Evolutionary conservation across 768 basidiomycete species (phyloP).

Genomic region (Tubosaeta sp.): DNA sequence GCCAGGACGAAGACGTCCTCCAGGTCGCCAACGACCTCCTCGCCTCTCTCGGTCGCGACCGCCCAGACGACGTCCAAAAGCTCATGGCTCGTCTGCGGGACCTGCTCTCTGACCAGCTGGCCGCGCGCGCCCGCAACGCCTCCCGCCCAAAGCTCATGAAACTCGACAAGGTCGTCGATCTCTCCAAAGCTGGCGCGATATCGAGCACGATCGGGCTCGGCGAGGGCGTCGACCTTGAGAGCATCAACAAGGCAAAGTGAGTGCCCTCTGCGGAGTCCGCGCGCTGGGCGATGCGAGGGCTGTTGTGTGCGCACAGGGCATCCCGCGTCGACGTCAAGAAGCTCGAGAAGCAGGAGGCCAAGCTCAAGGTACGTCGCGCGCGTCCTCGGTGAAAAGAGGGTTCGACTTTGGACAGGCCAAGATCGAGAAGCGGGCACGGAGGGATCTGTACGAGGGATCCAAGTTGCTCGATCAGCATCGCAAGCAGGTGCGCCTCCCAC

Average conservation of each 20-base stretch:
- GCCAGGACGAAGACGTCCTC: conserved; percentile 85
- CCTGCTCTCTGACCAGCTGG: conserved; percentile 62
- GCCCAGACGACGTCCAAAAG: conserved; percentile 52
- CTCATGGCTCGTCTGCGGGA: conserved; percentile 64
- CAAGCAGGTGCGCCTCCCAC: conserved; percentile 60
- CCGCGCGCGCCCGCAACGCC: conserved; percentile 50
- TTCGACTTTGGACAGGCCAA: conserved; percentile 58
- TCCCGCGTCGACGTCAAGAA: conserved; percentile 94
- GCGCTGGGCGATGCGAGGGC: conserved; percentile 1
- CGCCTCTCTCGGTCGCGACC: conserved; percentile 66
- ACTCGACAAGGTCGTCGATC: conserved; percentile 83
- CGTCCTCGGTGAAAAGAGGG: background rate
- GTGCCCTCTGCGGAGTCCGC: conserved; percentile 18
- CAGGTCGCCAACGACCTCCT: conserved; percentile 70
- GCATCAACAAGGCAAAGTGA: conserved; percentile 92
- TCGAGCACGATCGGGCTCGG: conserved; percentile 75
- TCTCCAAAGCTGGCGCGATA: conserved; percentile 74
- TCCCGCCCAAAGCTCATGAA: conserved; percentile 67
- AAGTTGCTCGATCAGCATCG: conserved; percentile 90
- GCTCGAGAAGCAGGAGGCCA: conserved; percentile 95
- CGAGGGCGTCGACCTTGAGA: conserved; percentile 85
- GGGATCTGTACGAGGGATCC: conserved; percentile 93
- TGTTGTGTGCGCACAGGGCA: conserved; percentile 41
- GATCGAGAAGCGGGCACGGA: conserved; percentile 89
- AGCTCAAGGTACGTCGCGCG: conserved; percentile 60